Evolutionary conservation across 306 rosid species (phyloP).

Genomic region (Dalbergia cultrata): DNA sequence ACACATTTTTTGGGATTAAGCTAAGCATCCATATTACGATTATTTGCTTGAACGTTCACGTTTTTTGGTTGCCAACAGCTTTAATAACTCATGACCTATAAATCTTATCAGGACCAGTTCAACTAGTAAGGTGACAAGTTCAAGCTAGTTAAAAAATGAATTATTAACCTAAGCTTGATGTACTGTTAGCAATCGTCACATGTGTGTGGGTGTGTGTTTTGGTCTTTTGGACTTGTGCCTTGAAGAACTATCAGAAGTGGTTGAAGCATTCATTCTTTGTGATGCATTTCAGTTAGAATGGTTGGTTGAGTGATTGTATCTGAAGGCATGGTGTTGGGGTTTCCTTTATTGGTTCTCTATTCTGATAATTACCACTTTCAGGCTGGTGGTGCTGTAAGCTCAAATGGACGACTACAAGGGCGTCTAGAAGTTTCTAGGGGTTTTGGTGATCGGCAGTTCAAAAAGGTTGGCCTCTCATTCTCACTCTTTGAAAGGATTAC

Average conservation of each 20-base stretch:
- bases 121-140: not conserved
- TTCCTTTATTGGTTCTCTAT: slow-evolving; percentile 32
- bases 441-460: slow-evolving; percentile 90
- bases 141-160: not conserved
- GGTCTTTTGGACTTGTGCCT: slow-evolving; percentile 4
- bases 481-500: slow-evolving; percentile 15
- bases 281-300: slow-evolving; percentile 37
- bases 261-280: slow-evolving; percentile 16
- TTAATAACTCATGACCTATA: slow-evolving; percentile 1
- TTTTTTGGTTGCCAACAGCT: slow-evolving; percentile 16
- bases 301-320: not conserved
- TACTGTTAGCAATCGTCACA: no score
- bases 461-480: slow-evolving; percentile 62
- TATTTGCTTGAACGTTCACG: not conserved
- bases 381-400: slow-evolving; percentile 89
- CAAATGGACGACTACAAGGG: slow-evolving; percentile 90
- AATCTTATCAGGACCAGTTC: not conserved
- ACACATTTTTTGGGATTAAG: slow-evolving; percentile 4
- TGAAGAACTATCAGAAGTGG: slow-evolving; percentile 9
- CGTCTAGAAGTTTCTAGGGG: slow-evolving; percentile 94
- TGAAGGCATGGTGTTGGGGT: slow-evolving; percentile 32
- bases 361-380: slow-evolving; percentile 47
- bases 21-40: slow-evolving; percentile 2
- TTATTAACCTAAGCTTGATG: no score
- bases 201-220: not conserved